Evolutionary conservation across 78 protist species (phyloP), one percentile per base, ranked within the genome.

Genomic region (Dictyostelium capitatum): DNA sequence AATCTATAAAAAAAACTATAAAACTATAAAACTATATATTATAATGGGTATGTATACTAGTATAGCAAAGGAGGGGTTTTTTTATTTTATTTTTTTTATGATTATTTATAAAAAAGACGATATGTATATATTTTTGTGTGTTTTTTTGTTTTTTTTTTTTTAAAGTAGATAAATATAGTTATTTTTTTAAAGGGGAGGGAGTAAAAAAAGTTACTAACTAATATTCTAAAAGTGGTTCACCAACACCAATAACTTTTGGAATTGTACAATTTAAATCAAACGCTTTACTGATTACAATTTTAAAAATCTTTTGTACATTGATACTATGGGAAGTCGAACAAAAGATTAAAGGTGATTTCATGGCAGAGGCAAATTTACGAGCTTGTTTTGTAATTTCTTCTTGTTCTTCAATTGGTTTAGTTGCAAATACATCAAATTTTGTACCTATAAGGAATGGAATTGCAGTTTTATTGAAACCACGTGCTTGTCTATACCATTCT

Each of bases 401-500:
- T 78, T 98, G 99, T 51, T 97, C 98, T 56, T 96, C 98, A 4
- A 59, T 48, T 6, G 97, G 91, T 48, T 91, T n/a, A 5, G 62
- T 46, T 51, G 92, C 94, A 62, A 98, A 98, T 19, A 92, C 62
- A 74, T 99, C 99, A 80, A 83, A 98, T 67, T 98, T 99, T 4
- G 99, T 99, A 11, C 99, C 99, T 23, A 98, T 95, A 11, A 99
- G 91, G 83, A 99, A 89, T 3, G 99, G 97, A 30, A 98, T 83
- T 19, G 99, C 98, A 7, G 75, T 85, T 96, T 97, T 97, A 95
- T 98, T 99, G 95, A 96, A 97, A 25, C 95, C 97, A 19, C 99
- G 72, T 19, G 98, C 99, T 83, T 99, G 99, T 48, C 96, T 83
- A 83, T 96, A 98, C 99, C 99, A 99, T 37, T 98, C 99, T 41